Evolutionary conservation across 768 basidiomycete genomes (phyloP), one percentile per base, ranked within the genome.

Genomic region (Trametes coccinea): DNA sequence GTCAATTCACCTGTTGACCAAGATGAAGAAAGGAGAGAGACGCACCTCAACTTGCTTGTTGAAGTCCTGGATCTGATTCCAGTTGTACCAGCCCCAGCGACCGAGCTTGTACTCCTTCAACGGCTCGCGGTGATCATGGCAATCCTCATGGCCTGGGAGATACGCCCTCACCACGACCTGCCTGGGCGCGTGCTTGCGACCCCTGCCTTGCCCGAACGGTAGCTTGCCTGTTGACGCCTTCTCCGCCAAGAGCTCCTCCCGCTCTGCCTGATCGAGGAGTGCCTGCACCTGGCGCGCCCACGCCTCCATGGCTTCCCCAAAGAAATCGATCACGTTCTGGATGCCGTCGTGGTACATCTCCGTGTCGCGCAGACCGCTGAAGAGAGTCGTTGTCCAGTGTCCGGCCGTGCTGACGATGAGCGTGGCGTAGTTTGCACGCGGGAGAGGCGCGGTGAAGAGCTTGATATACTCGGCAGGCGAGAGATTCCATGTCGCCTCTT

Each of bases 331-430:
- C n/a, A 89, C 78, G 4, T 77, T 77, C 16, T 79, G 76, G 56
- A 86, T 83, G 1, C 85, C 86, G 17, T 76, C 74, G 14, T 80
- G 81, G 1, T 73, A 74, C 29, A 71, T 64, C 2, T 57, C 66
- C 5, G 75, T 70, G 56, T 79, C 71, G 8, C 69, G 71, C 54
- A 78, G 77, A 2, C 76, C 81, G 6, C 71, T 69, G 68, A 89
- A 80, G 27, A 85, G 66, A 0, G 78, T 81, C 4, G 82, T 82
- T 1, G 86, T 88, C 88, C 88, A 89, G 69, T 89, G 88, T 0
- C 87, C 87, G 3, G 74, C 88, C 0, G 87, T 89, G 71, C 80
- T 85, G 30, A 83, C 80, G 59, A 89, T 67, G 71, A 89, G 75
- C 9, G 86, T 88, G 44, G 79, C 79, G 70, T 87, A 89, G 63